Evolutionary conservation across 208 protist genomes (phyloP).

Genomic region (Crithidia expoeki): DNA sequence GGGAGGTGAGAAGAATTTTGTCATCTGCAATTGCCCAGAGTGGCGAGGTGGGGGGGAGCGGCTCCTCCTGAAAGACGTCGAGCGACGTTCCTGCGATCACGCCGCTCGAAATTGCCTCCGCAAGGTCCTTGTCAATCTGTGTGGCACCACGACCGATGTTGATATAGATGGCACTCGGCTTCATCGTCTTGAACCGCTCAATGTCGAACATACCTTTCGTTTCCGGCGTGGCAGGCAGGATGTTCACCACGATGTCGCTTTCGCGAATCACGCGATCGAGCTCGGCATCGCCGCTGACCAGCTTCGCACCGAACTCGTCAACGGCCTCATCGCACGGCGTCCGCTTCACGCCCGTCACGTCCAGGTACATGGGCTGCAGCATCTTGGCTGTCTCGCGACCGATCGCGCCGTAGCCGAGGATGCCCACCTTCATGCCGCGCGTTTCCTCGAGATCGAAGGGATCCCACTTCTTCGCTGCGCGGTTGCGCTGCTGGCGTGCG

Average conservation of each 20-base stretch:
- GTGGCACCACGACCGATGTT: conserved; percentile 83
- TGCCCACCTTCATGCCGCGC: conserved; percentile 59
- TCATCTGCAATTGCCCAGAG: conserved; percentile 61
- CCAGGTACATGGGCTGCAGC: conserved; percentile 59
- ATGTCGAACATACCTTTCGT: conserved; percentile 80
- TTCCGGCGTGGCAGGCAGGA: conserved; percentile 64
- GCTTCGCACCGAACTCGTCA: conserved; percentile 60
- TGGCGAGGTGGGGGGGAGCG: conserved; percentile 53
- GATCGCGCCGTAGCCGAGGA: conserved; percentile 88
- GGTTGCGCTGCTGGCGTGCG: conserved; percentile 7
- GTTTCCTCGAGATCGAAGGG: conserved; percentile 62
- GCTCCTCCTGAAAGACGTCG: conserved; percentile 84
- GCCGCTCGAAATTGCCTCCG: conserved; percentile 53
- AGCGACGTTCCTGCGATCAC: conserved; percentile 71
- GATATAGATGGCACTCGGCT: conserved; percentile 78
- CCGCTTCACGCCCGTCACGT: conserved; percentile 71
- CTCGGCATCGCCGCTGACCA: conserved; percentile 44
- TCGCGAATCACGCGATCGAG: conserved; percentile 51
- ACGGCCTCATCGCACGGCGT: conserved; percentile 21
- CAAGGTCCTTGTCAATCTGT: conserved; percentile 67
- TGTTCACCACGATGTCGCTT: conserved; percentile 80
- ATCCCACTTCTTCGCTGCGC: conserved; percentile 64
- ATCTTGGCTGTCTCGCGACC: conserved; percentile 50
- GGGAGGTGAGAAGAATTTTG: conserved; percentile 67
- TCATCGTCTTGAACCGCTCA: conserved; percentile 73